Conservation (phyloP, 23 red algal genomes). For the Gracilaria vermiculophylla region DNA sequence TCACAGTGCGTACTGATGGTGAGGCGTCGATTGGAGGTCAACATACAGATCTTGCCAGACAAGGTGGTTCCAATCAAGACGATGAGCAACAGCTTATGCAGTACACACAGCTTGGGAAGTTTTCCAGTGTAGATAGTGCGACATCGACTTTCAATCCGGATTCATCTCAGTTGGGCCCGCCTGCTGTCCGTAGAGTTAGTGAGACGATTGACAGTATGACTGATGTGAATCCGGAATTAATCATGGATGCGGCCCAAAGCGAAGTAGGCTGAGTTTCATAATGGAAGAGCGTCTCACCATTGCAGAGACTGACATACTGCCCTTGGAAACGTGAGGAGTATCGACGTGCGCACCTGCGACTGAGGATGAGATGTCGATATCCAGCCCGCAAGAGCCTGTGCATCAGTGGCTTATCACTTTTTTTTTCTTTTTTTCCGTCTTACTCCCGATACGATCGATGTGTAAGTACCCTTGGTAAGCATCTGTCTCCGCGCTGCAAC, state of each 20-base stretch:
- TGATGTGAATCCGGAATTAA: conserved; percentile 14
- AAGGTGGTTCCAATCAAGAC: neutral
- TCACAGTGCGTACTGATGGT: neutral
- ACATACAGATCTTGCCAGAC: neutral
- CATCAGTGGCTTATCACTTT: too few relatives aligned
- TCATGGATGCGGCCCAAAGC: neutral
- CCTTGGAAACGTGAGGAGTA: too few relatives aligned
- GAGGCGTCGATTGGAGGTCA: conserved; percentile 3
- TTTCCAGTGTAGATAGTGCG: conserved; percentile 61
- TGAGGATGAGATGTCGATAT: too few relatives aligned
- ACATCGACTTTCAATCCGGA: conserved; percentile 52
- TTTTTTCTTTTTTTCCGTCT: too few relatives aligned
- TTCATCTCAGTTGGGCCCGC: conserved; percentile 28
- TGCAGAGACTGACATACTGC: neutral
- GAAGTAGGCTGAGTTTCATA: neutral
- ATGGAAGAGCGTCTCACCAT: neutral
- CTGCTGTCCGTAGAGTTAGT: conserved; percentile 40
- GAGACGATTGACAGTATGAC: conserved; percentile 58
- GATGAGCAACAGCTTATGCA: conserved; percentile 27
- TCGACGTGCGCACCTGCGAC: too few relatives aligned
- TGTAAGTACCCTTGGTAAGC: too few relatives aligned
- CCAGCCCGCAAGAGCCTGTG: too few relatives aligned
- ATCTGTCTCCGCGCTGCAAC: too few relatives aligned
- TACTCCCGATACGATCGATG: too few relatives aligned
- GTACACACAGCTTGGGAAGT: conserved; percentile 33